Percentiles rank a stretch among this genome's conserved stretches.
These are phyloP conservation scores for Aspergillus luchuensis DNA, from an alignment of 2,329 filamentous ascomycete species.

Conservation along the genomic window DNA sequence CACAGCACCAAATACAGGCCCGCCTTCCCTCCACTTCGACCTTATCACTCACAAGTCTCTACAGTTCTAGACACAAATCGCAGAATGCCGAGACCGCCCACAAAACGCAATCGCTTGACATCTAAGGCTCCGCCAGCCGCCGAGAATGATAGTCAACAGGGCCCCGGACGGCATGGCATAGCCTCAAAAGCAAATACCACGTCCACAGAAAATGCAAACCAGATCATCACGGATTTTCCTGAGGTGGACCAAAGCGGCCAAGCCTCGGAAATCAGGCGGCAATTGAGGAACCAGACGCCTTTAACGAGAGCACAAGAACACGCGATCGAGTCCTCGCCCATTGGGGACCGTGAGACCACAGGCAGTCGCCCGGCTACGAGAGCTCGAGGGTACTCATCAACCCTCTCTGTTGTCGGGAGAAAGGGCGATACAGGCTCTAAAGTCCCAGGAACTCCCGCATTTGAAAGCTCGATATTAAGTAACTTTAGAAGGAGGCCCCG, in stretches of 20 bases:
- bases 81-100: constrained; percentile 33
- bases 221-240: constrained; percentile 9
- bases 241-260: constrained; percentile 14
- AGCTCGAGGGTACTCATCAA: constrained; percentile 44
- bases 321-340: constrained; percentile 40
- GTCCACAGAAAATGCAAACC: not conserved
- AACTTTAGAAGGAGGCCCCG: constrained; percentile 48
- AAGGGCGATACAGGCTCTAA: constrained; percentile 40
- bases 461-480: constrained; percentile 47
- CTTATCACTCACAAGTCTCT: not conserved
- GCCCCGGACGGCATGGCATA: not conserved
- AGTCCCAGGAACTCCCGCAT: constrained; percentile 44
- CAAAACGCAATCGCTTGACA: constrained; percentile 28
- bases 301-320: constrained; percentile 34
- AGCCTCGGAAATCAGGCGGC: constrained; percentile 22
- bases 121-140: constrained; percentile 11
- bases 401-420: constrained; percentile 40
- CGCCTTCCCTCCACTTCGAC: not conserved
- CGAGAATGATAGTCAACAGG: constrained; percentile 7
- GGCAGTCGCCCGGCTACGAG: constrained; percentile 40
- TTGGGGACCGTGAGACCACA: constrained; percentile 33
- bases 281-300: constrained; percentile 35
- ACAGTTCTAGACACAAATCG: not conserved
- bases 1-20: not conserved
- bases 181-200: constrained; percentile 4